Conservation (phyloP, 495 filamentous ascomycete species). For the Aspergillus coremiiformis region DNA sequence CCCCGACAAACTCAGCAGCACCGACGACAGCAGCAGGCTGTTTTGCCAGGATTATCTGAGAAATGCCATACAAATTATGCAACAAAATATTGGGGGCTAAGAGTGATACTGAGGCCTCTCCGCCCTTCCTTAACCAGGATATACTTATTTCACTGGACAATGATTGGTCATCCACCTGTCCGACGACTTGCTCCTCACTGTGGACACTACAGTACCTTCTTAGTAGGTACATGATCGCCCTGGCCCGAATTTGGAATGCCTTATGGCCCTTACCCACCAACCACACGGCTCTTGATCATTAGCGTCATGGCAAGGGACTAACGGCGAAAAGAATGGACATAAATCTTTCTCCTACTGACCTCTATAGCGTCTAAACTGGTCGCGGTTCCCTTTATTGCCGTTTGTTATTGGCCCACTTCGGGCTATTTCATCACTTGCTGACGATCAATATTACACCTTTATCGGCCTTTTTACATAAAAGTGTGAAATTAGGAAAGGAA, state of each 20-base stretch:
- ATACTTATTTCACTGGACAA: background rate
- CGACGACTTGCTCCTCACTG: background rate
- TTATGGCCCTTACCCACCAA: background rate
- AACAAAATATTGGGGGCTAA: background rate
- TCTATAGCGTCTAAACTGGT: background rate
- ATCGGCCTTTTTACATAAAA: background rate
- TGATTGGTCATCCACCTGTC: background rate
- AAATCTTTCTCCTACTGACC: background rate
- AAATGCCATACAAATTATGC: background rate
- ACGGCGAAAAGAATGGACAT: background rate
- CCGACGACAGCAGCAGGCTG: background rate
- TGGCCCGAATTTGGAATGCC: background rate
- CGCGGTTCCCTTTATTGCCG: background rate
- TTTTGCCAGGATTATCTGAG: background rate
- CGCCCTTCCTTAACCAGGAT: background rate
- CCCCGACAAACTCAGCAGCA: background rate
- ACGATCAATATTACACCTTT: background rate
- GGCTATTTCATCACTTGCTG: background rate
- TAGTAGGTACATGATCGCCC: background rate
- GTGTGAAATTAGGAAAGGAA: background rate
- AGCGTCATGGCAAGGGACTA: background rate
- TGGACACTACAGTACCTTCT: background rate
- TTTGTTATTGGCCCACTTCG: background rate
- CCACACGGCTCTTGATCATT: background rate
- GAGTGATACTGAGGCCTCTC: background rate